Conservation (phyloP, 2,329 filamentous ascomycete species). For the Talaromyces sp. region DNA sequence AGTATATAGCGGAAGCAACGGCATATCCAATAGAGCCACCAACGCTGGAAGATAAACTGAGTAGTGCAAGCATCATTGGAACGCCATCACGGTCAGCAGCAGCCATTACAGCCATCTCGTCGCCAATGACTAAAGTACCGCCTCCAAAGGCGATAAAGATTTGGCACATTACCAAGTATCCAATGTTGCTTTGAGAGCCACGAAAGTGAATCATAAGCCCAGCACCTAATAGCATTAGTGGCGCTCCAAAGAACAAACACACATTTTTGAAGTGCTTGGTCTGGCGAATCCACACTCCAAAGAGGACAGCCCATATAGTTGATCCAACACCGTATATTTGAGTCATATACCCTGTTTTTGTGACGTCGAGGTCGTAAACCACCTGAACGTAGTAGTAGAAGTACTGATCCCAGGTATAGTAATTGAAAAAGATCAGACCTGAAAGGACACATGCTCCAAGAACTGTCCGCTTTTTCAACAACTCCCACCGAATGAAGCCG, state of each 20-base stretch:
- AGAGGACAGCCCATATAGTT: conserved; percentile 49
- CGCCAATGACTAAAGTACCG: conserved; percentile 53
- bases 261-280: conserved; percentile 53
- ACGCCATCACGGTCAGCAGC: conserved; percentile 54
- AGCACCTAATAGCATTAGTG: conserved; percentile 50
- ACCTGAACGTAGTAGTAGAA: conserved; percentile 54
- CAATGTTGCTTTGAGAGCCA: conserved; percentile 44
- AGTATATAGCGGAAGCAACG: conserved; percentile 51
- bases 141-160: conserved; percentile 56
- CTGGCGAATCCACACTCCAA: conserved; percentile 49
- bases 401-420: conserved; percentile 54
- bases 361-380: conserved; percentile 46
- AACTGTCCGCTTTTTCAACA: conserved; percentile 50
- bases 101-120: conserved; percentile 58
- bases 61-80: conserved; percentile 42
- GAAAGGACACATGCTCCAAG: conserved; percentile 51
- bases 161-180: conserved; percentile 54
- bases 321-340: conserved; percentile 55
- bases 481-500: conserved; percentile 54
- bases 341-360: conserved; percentile 45
- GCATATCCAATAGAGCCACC: conserved; percentile 36
- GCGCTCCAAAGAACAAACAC: conserved; percentile 51
- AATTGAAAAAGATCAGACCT: conserved; percentile 50
- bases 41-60: conserved; percentile 34
- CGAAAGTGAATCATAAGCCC: conserved; percentile 58